These are phyloP conservation scores for Thraustochytrium striatum DNA, from an alignment of 352 stramenopile species.

Conservation along the genomic window DNA sequence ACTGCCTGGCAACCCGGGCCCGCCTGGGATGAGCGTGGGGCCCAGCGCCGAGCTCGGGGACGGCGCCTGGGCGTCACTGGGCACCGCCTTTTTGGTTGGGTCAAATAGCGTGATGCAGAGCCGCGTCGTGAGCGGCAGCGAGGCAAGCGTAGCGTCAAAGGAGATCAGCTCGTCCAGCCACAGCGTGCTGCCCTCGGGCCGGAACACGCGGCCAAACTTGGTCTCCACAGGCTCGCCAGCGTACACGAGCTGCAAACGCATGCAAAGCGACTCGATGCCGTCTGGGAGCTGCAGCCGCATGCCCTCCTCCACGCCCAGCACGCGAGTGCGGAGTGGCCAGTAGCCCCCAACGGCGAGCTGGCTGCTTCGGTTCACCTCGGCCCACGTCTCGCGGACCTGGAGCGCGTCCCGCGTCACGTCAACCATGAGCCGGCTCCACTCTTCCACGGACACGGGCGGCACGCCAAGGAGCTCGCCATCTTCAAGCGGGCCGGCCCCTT, in stretches of 20 bases:
- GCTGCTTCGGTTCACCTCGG: not conserved
- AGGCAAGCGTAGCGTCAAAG: not conserved
- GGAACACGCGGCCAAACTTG: not conserved
- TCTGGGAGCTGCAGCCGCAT: not conserved
- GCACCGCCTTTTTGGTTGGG: not conserved
- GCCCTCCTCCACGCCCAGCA: conserved; percentile 5
- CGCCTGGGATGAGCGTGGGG: not conserved
- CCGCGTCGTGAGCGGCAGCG: conserved; percentile 2
- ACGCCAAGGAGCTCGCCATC: not conserved
- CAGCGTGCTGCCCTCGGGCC: not conserved
- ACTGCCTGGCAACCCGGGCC: not conserved
- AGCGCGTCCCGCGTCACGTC: not conserved
- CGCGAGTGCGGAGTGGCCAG: conserved; percentile 5
- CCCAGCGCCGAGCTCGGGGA: not conserved
- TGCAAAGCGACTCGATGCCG: not conserved
- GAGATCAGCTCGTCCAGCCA: not conserved
- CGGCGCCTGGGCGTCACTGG: not conserved
- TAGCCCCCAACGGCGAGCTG: not conserved
- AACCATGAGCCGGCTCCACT: not conserved
- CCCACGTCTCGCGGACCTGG: not conserved
- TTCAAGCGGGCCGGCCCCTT: not conserved
- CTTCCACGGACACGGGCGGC: not conserved
- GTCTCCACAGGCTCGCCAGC: not conserved
- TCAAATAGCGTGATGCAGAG: conserved; percentile 25
- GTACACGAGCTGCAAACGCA: conserved; percentile 33